Conservation (phyloP, 164 flowering plant species). For the Vitis amurensis region DNA sequence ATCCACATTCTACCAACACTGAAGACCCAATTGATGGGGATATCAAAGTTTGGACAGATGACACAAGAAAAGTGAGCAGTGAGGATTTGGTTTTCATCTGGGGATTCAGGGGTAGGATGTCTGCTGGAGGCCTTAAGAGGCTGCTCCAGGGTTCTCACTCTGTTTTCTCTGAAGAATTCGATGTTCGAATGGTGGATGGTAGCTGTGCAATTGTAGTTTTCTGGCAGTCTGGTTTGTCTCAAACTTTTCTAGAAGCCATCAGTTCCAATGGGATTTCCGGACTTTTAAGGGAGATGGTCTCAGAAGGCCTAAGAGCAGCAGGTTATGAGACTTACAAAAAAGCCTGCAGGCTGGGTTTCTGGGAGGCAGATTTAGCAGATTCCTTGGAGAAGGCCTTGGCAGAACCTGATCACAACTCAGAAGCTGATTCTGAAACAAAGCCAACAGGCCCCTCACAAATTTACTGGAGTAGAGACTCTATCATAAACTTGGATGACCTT, state of each 20-base stretch:
- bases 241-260: conserved; percentile 45
- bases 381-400: conserved; percentile 52
- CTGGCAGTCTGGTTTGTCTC: conserved; percentile 48
- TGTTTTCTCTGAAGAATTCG: conserved; percentile 60
- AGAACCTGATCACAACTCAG: conserved; percentile 18
- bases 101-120: conserved; percentile 58
- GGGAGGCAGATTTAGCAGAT: conserved; percentile 62
- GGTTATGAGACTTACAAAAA: conserved; percentile 54
- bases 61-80: conserved; percentile 40
- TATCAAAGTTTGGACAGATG: conserved; percentile 33
- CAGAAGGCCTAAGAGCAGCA: conserved; percentile 67
- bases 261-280: conserved; percentile 29
- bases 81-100: conserved; percentile 67
- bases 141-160: conserved; percentile 47
- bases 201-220: conserved; percentile 74
- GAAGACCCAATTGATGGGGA: conserved; percentile 37
- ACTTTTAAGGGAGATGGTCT: conserved; percentile 49
- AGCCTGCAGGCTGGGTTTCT: conserved; percentile 49
- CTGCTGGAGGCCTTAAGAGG: conserved; percentile 49
- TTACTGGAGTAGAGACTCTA: conserved; percentile 38
- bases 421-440: conserved; percentile 15
- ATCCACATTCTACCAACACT: conserved; percentile 23
- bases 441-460: conserved; percentile 20
- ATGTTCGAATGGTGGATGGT: conserved; percentile 61
- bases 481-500: conserved; percentile 61